phyloP scores from a whole-genome alignment of 805 yeast genomes.

The Dipodascopsis tothii region DNA sequence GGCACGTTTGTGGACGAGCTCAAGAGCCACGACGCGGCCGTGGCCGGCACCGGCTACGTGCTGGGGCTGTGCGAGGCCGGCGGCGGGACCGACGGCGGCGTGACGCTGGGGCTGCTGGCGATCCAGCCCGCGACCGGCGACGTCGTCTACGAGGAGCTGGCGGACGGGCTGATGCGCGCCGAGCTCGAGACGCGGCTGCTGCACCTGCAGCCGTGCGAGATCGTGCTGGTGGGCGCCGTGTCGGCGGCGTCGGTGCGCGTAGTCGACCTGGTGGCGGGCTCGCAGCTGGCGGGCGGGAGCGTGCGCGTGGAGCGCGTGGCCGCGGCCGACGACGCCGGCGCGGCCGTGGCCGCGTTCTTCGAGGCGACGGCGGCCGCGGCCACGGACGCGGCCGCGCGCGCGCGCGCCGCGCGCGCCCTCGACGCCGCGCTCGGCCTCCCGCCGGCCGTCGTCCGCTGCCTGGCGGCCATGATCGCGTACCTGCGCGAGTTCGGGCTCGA shows the following conservation, averaged over 20 bases:
- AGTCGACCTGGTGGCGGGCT: constrained; percentile 2
- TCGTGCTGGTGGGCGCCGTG: constrained; percentile 42
- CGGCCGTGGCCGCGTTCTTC: background rate
- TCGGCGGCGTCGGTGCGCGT: constrained; percentile 32
- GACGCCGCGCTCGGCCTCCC: constrained; percentile 25
- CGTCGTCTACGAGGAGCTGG: constrained; percentile 61
- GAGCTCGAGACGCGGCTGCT: constrained; percentile 67
- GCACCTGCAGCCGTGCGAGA: constrained; percentile 72
- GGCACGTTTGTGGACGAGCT: constrained; percentile 76
- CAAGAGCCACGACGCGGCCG: constrained; percentile 23
- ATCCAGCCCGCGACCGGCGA: constrained; percentile 71
- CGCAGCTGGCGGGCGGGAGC: constrained; percentile 3
- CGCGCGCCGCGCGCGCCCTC: constrained; percentile 21
- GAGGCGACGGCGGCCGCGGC: background rate
- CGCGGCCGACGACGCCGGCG: constrained; percentile 9
- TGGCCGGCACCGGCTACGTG: constrained; percentile 15
- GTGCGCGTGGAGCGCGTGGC: constrained; percentile 20
- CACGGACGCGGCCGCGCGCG: background rate
- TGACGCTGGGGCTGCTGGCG: constrained; percentile 46
- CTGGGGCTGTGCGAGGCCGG: constrained; percentile 15
- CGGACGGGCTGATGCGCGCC: constrained; percentile 48
- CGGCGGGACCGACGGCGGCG: constrained; percentile 8
- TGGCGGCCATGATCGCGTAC: constrained; percentile 45
- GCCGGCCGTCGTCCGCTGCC: constrained; percentile 32
- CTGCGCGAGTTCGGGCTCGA: constrained; percentile 58